Conservation (phyloP, 352 stramenopile genomes). For the Phytophthora sp. region DNA sequence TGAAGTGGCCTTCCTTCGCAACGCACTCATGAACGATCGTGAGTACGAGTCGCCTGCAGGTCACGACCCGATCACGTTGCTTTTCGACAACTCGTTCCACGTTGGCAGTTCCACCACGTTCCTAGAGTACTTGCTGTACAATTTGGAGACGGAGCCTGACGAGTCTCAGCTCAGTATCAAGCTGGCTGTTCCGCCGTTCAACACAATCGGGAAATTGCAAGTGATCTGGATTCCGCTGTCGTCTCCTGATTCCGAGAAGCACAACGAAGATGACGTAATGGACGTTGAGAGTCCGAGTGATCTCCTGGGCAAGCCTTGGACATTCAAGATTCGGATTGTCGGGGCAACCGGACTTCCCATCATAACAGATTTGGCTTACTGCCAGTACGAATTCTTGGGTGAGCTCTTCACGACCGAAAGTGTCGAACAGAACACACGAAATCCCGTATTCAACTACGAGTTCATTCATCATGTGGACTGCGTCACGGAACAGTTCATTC, state of each 20-base stretch:
- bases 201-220: constrained; percentile 93
- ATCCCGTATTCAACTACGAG: constrained; percentile 91
- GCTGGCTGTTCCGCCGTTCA: constrained; percentile 91
- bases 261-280: constrained; percentile 68
- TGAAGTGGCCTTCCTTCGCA: constrained; percentile 91
- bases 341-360: constrained; percentile 84
- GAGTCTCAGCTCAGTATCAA: constrained; percentile 91
- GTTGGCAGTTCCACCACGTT: constrained; percentile 92
- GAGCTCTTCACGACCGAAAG: constrained; percentile 93
- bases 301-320: constrained; percentile 91
- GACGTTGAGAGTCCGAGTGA: constrained; percentile 80
- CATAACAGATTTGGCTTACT: constrained; percentile 91
- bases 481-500: constrained; percentile 89
- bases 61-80: constrained; percentile 92
- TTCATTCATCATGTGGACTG: constrained; percentile 86
- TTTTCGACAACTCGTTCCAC: constrained; percentile 95
- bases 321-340: constrained; percentile 89
- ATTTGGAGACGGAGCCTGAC: constrained; percentile 91
- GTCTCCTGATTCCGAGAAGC: constrained; percentile 68
- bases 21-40: constrained; percentile 88
- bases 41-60: constrained; percentile 85
- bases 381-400: constrained; percentile 93
- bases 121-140: constrained; percentile 92
- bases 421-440: constrained; percentile 89
- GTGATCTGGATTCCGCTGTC: constrained; percentile 90